phyloP scores from a whole-genome alignment of 1,139 yeast genomes.

The Candida dubliniensis region DNA sequence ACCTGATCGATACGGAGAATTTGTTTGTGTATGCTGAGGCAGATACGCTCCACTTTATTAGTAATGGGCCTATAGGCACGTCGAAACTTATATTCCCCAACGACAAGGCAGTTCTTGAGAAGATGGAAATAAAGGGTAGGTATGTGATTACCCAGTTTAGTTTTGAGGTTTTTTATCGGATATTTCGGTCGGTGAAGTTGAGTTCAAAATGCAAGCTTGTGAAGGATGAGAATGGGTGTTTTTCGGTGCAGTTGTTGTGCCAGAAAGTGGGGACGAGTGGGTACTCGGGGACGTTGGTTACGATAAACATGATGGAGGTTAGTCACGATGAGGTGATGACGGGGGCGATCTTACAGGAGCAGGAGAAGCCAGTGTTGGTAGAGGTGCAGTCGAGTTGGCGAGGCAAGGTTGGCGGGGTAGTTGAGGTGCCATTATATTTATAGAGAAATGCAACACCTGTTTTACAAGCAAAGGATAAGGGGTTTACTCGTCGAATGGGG shows the following conservation, averaged over 20 bases:
- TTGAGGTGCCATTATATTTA: slow-evolving; percentile 42
- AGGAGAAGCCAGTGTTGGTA: slow-evolving; percentile 2
- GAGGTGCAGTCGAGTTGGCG: slow-evolving; percentile 10
- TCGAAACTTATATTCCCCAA: slow-evolving; percentile 70
- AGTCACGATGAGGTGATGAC: slow-evolving; percentile 16
- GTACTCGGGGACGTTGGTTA: slow-evolving; percentile 62
- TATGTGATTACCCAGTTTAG: slow-evolving; percentile 44
- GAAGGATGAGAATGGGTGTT: slow-evolving; percentile 56
- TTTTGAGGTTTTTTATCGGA: slow-evolving; percentile 52
- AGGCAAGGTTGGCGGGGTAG: slow-evolving; percentile 38
- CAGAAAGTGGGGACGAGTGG: slow-evolving; percentile 28
- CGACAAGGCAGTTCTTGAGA: slow-evolving; percentile 61
- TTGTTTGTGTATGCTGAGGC: slow-evolving; percentile 42
- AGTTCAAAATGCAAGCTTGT: slow-evolving; percentile 62
- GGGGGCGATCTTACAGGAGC: slow-evolving; percentile 12
- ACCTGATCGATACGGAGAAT: slow-evolving; percentile 61
- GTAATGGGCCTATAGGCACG: slow-evolving; percentile 67
- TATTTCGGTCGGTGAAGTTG: slow-evolving; percentile 53
- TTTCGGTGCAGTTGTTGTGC: slow-evolving; percentile 47
- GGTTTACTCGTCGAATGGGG: too few species aligned
- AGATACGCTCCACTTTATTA: slow-evolving; percentile 52
- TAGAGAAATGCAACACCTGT: too few species aligned
- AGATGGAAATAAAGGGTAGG: slow-evolving; percentile 25
- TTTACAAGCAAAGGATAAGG: too few species aligned
- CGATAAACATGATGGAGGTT: slow-evolving; percentile 57